Evolutionary conservation across 305 asterid species (phyloP).

Genomic region (Fraxinus latifolia): DNA sequence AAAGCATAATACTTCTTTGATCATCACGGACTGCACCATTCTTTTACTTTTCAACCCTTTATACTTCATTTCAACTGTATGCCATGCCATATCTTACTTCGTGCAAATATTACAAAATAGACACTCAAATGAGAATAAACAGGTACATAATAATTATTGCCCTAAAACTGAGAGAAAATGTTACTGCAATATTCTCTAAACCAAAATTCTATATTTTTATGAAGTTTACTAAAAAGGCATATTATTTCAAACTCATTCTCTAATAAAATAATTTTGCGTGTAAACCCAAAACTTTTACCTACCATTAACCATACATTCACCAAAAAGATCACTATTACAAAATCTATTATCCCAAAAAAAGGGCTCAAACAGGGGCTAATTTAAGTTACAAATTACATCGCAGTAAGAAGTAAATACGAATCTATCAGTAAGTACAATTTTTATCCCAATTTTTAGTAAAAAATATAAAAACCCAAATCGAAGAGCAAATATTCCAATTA

Average conservation of each 20-base stretch:
- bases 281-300: neutral
- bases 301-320: neutral
- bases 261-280: neutral
- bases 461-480: slow-evolving; percentile 4
- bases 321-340: neutral
- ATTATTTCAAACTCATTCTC: neutral
- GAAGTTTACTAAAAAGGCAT: neutral
- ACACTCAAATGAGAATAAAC: neutral
- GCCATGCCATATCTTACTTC: neutral
- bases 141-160: neutral
- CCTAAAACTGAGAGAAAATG: neutral
- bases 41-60: neutral
- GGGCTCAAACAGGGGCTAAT: neutral
- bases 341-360: neutral
- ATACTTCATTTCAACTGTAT: neutral
- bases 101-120: neutral
- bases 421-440: slow-evolving; percentile 8
- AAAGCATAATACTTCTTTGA: neutral
- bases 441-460: neutral
- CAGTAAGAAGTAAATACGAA: neutral
- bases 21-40: neutral
- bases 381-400: neutral
- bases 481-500: slow-evolving; percentile 2
- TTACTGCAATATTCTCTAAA: neutral
- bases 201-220: neutral